Evolutionary conservation across 2,329 filamentous ascomycete species (phyloP), one percentile per base, ranked within the genome.

Genomic region (Fusarium sp.): DNA sequence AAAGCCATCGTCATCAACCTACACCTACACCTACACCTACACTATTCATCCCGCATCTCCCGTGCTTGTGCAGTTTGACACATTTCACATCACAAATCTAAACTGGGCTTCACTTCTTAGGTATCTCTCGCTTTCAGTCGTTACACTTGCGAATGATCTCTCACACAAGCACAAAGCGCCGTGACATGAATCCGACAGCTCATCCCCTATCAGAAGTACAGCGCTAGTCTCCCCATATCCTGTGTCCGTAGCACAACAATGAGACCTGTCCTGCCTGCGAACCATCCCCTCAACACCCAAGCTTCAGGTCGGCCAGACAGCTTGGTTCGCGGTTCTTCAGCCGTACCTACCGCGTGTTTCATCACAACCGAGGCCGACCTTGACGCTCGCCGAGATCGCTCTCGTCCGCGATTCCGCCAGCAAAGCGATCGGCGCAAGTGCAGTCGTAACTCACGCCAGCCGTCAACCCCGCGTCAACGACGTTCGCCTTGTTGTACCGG

Each of bases 311-410:
- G 68, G 50, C 46, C 66, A 20, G 74, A 75, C 54, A 71, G 58
- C 34, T 59, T 75, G 46, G 50, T 56, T 22, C 58, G 68, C 44
- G 58, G 63, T 46, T 58, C 67, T 34, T 70, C 74, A 36, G 45
- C 69, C 33, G 66, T 74, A 13, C 68, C 77, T 42, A 71, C 79
- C 24, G 66, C 75, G n/a, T 81, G 77, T 66, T 78, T 79, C 68
- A 75, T 81, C 56, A 74, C 79, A 14, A 79, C 75, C 14, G 79
- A 81, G 50, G 72, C 74, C 31, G 70, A 75, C 24, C 72, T 81
- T 17, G 74, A 78, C 43, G 58, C 63, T 36, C 57, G 61, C 36
- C 71, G 65, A 56, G 69, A 73, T 51, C 64, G 68, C 40, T 74
- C 73, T 36, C 73, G 69, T 53, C 60, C 72, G 22, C 71, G 58